Percentiles rank a stretch among this genome's conserved stretches.
Evolutionary conservation across 352 stramenopile species (phyloP).

Genomic region (Phytophthora macrochlamydospora): DNA sequence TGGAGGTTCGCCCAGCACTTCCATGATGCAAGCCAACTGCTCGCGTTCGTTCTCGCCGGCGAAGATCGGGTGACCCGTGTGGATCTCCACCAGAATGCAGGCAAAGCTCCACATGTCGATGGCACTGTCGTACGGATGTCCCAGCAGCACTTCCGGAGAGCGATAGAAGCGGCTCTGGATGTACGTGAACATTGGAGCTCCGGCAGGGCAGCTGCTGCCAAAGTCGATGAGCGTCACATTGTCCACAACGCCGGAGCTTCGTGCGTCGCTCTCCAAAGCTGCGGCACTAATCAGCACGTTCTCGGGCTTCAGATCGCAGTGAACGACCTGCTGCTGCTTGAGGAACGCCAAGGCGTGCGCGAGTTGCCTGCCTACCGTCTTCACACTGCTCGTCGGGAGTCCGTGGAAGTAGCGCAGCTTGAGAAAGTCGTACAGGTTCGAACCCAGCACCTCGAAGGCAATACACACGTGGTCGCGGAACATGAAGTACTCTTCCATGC

Average conservation of each 20-base stretch:
- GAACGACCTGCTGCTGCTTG: constrained; percentile 89
- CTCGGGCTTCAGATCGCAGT: constrained; percentile 99
- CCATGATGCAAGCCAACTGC: constrained; percentile 89
- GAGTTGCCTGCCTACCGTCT: constrained; percentile 89
- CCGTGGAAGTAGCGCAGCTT: constrained; percentile 96
- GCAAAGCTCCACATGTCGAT: constrained; percentile 94
- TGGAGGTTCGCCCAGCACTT: constrained; percentile 64
- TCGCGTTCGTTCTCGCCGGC: constrained; percentile 83
- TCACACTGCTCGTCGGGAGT: constrained; percentile 90
- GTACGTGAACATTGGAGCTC: constrained; percentile 94
- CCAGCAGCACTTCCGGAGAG: constrained; percentile 97
- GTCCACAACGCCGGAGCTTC: constrained; percentile 13
- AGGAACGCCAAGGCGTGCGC: constrained; percentile 81
- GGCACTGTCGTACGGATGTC: constrained; percentile 72
- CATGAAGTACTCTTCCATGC: constrained; percentile 93
- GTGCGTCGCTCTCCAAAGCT: constrained; percentile 3
- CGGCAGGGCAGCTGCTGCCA: constrained; percentile 94
- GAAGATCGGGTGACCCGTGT: constrained; percentile 85
- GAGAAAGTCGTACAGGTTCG: constrained; percentile 97
- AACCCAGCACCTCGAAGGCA: constrained; percentile 95
- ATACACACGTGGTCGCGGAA: constrained; percentile 96
- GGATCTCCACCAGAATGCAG: constrained; percentile 86
- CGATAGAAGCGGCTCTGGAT: constrained; percentile 98
- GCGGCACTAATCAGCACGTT: constrained; percentile 89
- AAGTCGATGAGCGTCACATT: constrained; percentile 96